Evolutionary conservation across 306 rosid species (phyloP).

Genomic region (Vigna trinervia): DNA sequence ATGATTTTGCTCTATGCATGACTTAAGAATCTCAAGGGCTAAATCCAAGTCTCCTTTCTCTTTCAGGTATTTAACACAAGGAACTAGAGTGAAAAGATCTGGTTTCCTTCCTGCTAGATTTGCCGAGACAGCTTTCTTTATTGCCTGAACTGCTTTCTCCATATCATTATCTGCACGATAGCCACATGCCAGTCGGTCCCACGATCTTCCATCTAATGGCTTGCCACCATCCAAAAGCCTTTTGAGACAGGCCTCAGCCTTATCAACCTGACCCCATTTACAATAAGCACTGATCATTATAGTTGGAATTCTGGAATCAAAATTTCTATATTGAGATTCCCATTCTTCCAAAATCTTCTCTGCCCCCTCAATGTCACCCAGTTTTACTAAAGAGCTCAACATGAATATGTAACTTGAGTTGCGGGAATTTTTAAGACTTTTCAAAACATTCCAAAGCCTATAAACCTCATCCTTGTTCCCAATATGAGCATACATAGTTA

Average conservation of each 20-base stretch:
- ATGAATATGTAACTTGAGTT: conserved; percentile 60
- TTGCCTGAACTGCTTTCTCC: conserved; percentile 63
- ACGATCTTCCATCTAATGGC: conserved; percentile 50
- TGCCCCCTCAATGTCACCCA: conserved; percentile 68
- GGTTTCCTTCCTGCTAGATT: conserved; percentile 48
- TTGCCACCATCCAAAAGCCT: conserved; percentile 61
- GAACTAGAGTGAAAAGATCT: conserved; percentile 40
- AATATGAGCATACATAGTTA: conserved; percentile 49
- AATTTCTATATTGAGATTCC: conserved; percentile 54
- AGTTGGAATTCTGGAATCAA: conserved; percentile 62
- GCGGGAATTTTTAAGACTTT: not conserved
- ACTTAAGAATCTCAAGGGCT: conserved; percentile 55
- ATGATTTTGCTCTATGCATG: conserved; percentile 41
- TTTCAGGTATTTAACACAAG: conserved; percentile 67
- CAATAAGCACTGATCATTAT: conserved; percentile 66
- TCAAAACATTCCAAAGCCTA: conserved; percentile 66
- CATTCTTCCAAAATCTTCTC: conserved; percentile 71
- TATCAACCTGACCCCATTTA: conserved; percentile 57
- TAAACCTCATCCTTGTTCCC: conserved; percentile 69
- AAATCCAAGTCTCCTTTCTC: conserved; percentile 56
- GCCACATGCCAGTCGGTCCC: conserved; percentile 58
- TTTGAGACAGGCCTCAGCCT: conserved; percentile 57
- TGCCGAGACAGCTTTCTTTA: conserved; percentile 55
- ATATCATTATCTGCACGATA: conserved; percentile 52
- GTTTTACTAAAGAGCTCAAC: conserved; percentile 66